A percentile compares a stretch with the other conserved stretches of the same genome.
Conservation (phyloP, 2,329 filamentous ascomycete species). For the Calonectria pteridis region DNA sequence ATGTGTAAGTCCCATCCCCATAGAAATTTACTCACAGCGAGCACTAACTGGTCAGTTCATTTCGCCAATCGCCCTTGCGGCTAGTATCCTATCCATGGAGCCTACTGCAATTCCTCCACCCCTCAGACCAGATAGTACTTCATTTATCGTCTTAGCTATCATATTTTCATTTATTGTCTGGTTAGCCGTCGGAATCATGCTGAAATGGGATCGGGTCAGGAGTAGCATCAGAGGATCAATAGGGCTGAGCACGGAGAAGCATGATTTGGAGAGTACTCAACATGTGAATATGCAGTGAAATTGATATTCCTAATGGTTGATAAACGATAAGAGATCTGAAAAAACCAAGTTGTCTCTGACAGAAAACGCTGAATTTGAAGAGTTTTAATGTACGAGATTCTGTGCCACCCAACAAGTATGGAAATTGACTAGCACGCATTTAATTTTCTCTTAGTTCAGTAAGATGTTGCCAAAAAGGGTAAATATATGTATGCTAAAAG, state of each 20-base stretch:
- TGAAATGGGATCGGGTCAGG: not conserved
- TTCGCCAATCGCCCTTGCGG: not conserved
- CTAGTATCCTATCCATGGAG: not conserved
- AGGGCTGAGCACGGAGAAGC: not conserved
- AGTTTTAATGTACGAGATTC: no score
- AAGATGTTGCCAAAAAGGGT: no score
- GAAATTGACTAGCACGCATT: no score
- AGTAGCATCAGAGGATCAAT: not conserved
- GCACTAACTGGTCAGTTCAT: not conserved
- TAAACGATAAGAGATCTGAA: no score
- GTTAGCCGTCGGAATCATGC: not conserved
- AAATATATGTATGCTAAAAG: no score
- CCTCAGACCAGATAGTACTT: not conserved
- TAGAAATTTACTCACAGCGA: fast-evolving
- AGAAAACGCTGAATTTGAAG: no score
- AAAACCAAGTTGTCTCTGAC: no score
- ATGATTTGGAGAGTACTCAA: not conserved
- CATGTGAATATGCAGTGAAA: no score
- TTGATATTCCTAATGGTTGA: fast-evolving
- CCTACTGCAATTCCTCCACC: not conserved
- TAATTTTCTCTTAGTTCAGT: no score
- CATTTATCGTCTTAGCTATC: not conserved
- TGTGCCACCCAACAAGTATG: no score
- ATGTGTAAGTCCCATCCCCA: not conserved
- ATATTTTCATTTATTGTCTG: not conserved